Evolutionary conservation across 2,329 filamentous ascomycete genomes (phyloP).

Genomic region (Aspergillus pseudoglaucus): DNA sequence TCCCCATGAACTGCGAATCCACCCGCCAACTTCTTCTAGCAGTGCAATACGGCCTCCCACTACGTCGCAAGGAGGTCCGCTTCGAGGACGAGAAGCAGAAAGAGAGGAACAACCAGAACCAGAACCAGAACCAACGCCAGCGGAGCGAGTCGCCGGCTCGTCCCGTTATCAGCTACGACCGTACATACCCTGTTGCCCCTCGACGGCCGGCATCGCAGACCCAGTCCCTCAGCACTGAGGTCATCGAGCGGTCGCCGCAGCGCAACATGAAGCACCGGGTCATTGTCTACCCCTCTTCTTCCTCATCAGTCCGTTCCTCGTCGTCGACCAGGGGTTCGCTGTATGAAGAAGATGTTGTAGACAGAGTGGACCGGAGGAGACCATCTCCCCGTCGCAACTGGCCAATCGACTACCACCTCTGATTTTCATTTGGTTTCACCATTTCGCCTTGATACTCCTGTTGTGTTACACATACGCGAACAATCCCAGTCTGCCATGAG

Average conservation of each 20-base stretch:
- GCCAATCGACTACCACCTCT: constrained; percentile 25
- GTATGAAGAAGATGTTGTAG: constrained; percentile 28
- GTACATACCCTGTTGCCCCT: constrained; percentile 23
- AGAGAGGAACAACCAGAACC: background rate
- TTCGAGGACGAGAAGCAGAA: background rate
- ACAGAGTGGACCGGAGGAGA: constrained; percentile 27
- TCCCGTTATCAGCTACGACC: constrained; percentile 28
- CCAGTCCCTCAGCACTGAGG: constrained; percentile 13
- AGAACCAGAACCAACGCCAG: background rate
- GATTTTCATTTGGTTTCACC: constrained; percentile 6
- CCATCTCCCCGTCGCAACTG: constrained; percentile 24
- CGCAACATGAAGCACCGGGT: constrained; percentile 21
- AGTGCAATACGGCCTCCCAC: constrained; percentile 35
- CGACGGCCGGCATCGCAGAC: constrained; percentile 17
- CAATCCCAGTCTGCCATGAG: too few relatives aligned
- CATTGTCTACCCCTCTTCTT: constrained; percentile 31
- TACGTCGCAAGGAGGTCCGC: constrained; percentile 12
- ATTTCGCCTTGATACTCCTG: too few relatives aligned
- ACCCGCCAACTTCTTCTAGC: constrained; percentile 36
- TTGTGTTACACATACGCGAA: too few relatives aligned
- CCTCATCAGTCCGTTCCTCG: constrained; percentile 1
- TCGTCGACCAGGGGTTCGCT: constrained; percentile 26
- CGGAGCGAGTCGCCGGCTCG: background rate
- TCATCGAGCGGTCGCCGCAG: constrained; percentile 23
- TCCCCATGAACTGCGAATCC: constrained; percentile 31